Evolutionary conservation across 1,284 basidiomycete genomes (phyloP).

Genomic region (Omphalotus olearius): DNA sequence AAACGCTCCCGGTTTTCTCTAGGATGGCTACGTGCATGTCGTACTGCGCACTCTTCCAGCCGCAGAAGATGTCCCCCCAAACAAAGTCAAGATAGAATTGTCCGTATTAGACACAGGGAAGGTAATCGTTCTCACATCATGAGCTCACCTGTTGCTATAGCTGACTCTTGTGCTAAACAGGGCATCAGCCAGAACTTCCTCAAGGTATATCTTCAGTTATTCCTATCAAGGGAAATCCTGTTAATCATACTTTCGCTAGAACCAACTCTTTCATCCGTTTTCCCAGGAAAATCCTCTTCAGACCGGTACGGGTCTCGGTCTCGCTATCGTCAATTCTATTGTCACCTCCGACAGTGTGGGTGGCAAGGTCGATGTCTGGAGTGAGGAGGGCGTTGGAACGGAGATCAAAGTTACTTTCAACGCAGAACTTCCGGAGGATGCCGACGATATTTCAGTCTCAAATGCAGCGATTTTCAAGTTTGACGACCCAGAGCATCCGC

Average conservation of each 20-base stretch:
- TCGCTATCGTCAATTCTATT: slow-evolving; percentile 95
- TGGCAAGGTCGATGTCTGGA: slow-evolving; percentile 87
- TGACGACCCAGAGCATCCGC: slow-evolving; percentile 40
- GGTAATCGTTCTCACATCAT: not conserved
- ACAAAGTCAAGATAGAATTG: slow-evolving; percentile 77
- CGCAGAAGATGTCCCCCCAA: slow-evolving; percentile 42
- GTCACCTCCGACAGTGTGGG: slow-evolving; percentile 82
- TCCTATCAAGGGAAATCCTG: not conserved
- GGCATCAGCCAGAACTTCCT: slow-evolving; percentile 87
- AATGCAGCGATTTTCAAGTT: slow-evolving; percentile 45
- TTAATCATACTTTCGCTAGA: slow-evolving; percentile 39
- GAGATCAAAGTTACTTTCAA: slow-evolving; percentile 88
- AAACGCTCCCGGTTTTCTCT: slow-evolving; percentile 16
- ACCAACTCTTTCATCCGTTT: slow-evolving; percentile 96
- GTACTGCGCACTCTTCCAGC: slow-evolving; percentile 72
- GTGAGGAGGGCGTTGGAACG: slow-evolving; percentile 87
- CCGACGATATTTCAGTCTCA: slow-evolving; percentile 29
- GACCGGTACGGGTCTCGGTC: slow-evolving; percentile 92
- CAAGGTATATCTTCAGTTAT: slow-evolving; percentile 45
- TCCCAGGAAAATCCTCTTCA: slow-evolving; percentile 91
- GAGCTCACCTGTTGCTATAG: not conserved
- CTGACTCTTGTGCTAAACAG: slow-evolving; percentile 27
- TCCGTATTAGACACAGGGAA: slow-evolving; percentile 90
- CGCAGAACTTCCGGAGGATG: slow-evolving; percentile 58
- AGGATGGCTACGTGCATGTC: slow-evolving; percentile 88